Base-by-base conservation (phyloP, 495 filamentous ascomycete species). In the Tuber microsphaerosporum region DNA sequence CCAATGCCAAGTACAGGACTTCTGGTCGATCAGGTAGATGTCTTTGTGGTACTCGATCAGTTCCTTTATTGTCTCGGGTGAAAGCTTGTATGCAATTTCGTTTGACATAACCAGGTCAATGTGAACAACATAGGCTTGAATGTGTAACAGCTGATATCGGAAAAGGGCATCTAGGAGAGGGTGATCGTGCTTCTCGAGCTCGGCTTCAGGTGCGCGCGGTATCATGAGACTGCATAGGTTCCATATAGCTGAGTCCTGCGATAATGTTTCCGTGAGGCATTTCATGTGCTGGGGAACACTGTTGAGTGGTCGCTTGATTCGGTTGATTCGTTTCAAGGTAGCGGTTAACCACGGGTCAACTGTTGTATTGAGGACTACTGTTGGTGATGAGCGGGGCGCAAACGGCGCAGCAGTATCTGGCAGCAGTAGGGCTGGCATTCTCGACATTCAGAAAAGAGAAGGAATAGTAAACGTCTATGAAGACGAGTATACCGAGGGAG, bases 101-200 rank as follows among this genome's bases (percentile, higher is more conserved):
- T 97, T 97, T 84, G 94, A 90, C 74, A 95, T 91, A 70, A 99
- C 95, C 92, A 99, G 95, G 86, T 99, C 95, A 84, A 99, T 93
- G 85, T 98, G 96, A 75, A 99, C 95, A 79, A 98, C 93, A 85
- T 99, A 99, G 71, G 95, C 96, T 85, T 98, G 94, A 77, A 98
- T 88, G 83, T 97, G 92, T 84, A 97, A 88, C 86, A 97, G 89
- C 87, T 97, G 92, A 84, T 93, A 94, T 87, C 97, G 97, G 88
- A 92, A 92, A 75, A 98, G 85, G 74, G 92, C 93, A 85, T 98
- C 95, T 78, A 97, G 87, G 75, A 97, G 86, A 69, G 94, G 92
- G 84, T 97, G 94, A 61, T 89, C 86, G 82, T 97, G 93, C 84
- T 90, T 92, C 82, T 89, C 88, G 79, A 98, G 88, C 81, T 98